Evolutionary conservation across 768 basidiomycete genomes (phyloP), one percentile per base, ranked within the genome.

Genomic region (Lentinus brumalis): DNA sequence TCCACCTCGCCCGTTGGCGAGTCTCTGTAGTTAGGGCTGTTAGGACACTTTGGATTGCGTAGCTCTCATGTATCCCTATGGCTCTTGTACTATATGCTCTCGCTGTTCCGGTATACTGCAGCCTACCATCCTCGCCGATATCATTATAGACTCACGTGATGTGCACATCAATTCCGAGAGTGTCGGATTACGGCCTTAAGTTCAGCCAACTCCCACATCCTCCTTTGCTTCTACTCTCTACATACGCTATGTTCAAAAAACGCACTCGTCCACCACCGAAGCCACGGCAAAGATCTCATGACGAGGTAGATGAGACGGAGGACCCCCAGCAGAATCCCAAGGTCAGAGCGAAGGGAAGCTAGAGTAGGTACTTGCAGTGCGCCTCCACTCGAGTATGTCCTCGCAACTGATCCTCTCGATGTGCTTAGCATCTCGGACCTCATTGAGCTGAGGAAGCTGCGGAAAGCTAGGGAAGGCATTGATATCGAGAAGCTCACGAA

Each of bases 401-500:
- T 56, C 30, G 64, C 8, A 61, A 60, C 50, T 62, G 50, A 42
- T 51, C 63, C 52, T 55, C 10, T 16, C 39, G 42, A 30, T 51
- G 63, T 52, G 39, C 11, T 35, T 61, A 92, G 92, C 56, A 75
- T 96, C 30, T 84, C 90, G 64, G 94, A 96, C 55, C 81, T 98
- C 16, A 83, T 96, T 44, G 90, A 94, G 64, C 76, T 97, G 30
- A 83, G 94, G 47, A 94, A 88, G 70, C 76, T 96, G 30, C 82
- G 86, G 53, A 86, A 83, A 69, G 71, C 83, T 32, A 78, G 91
- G 57, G 84, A 87, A 69, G 96, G 96, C 1, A 97, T 98, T 53
- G 94, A 97, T 66, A 83, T 86, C 1, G 79, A 86, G 50, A 95
- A 89, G 70, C 77, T 99, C 14, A 92, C 88, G 71, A 87, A 89